phyloP scores from a whole-genome alignment of 306 rosid species.

The Leucaena leucocephala region DNA sequence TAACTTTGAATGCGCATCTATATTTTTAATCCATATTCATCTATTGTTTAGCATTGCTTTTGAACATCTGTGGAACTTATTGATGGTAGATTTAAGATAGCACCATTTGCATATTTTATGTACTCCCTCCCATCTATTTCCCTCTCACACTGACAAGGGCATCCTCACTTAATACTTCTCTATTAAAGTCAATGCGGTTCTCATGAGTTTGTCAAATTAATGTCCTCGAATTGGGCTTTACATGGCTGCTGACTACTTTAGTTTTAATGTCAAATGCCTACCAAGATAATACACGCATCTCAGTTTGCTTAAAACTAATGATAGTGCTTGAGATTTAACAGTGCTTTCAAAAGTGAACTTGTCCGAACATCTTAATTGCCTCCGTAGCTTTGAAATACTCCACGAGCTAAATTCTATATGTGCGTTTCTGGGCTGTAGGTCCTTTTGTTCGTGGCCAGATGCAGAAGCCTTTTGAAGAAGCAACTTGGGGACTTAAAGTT shows the following conservation, averaged over 20 bases:
- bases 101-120: not conserved
- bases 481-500: constrained; percentile 72
- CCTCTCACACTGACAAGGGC: not conserved
- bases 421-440: constrained; percentile 57
- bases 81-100: not conserved
- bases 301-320: not conserved
- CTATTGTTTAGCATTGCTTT: not conserved
- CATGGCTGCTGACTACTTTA: not conserved
- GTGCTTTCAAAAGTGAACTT: constrained; percentile 14
- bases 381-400: not conserved
- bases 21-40: not conserved
- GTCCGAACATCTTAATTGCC: not conserved
- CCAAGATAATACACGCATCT: not conserved
- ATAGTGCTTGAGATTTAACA: constrained; percentile 12
- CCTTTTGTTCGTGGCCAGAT: constrained; percentile 95
- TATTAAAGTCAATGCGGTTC: not conserved
- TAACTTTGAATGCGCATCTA: not conserved
- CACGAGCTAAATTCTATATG: not conserved
- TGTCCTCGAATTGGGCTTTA: not conserved
- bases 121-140: not conserved
- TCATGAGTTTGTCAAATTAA: not conserved
- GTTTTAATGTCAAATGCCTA: constrained; percentile 7
- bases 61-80: not conserved
- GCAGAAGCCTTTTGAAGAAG: constrained; percentile 98
- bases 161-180: not conserved